Percentiles rank a stretch among this genome's conserved stretches.
Evolutionary conservation across 768 basidiomycete species (phyloP).

Genomic region (Pleurotus platypus): DNA sequence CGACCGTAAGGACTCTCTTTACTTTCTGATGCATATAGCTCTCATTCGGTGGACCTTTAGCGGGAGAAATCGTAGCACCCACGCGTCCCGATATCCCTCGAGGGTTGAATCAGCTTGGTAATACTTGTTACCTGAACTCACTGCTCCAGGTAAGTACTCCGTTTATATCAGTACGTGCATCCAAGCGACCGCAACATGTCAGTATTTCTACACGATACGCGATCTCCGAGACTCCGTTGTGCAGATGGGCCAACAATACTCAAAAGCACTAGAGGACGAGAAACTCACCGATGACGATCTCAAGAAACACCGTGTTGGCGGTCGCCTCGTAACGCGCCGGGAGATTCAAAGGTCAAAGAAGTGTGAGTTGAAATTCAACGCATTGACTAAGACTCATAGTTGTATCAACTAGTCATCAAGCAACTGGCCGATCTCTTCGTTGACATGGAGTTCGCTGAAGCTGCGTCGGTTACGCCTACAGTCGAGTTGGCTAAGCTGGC

Average conservation of each 20-base stretch:
- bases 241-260: conserved; percentile 50
- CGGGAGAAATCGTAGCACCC: conserved; percentile 56
- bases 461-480: conserved; percentile 73
- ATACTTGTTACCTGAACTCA: conserved; percentile 86
- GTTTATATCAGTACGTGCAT: neutral
- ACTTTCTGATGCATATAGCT: neutral
- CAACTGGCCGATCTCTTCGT: conserved; percentile 79
- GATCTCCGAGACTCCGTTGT: conserved; percentile 77
- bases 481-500: conserved; percentile 89
- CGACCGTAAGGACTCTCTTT: conserved; percentile 61
- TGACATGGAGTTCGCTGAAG: conserved; percentile 64
- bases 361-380: conserved; percentile 49
- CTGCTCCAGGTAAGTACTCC: conserved; percentile 53
- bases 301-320: conserved; percentile 83
- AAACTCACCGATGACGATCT: conserved; percentile 80
- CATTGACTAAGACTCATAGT: neutral
- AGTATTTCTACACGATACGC: conserved; percentile 97
- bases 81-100: conserved; percentile 70
- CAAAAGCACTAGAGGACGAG: conserved; percentile 60
- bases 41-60: conserved; percentile 29
- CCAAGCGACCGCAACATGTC: conserved; percentile 4
- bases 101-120: conserved; percentile 85
- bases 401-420: conserved; percentile 56
- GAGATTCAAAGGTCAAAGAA: conserved; percentile 84
- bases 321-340: conserved; percentile 72